Conservation (phyloP, 495 filamentous ascomycete genomes). For the Talaromyces nanjingensis region DNA sequence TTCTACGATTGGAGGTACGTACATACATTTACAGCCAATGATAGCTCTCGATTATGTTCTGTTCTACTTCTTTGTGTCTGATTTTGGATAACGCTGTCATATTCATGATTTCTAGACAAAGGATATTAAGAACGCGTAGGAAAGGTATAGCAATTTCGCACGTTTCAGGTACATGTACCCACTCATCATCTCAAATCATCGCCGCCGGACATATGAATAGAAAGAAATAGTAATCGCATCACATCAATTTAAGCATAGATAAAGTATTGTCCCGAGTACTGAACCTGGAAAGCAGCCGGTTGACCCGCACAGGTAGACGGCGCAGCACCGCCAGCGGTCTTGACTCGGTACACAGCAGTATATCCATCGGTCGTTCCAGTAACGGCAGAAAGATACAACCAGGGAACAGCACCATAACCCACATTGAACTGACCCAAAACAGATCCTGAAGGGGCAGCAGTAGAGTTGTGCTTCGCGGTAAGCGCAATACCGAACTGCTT, state of each 20-base stretch:
- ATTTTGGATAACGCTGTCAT: neutral
- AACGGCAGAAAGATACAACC: constrained; percentile 42
- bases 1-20: neutral
- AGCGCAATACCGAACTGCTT: constrained; percentile 54
- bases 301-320: constrained; percentile 68
- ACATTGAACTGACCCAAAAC: constrained; percentile 41
- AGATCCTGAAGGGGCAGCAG: constrained; percentile 53
- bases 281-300: constrained; percentile 54
- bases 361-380: constrained; percentile 51
- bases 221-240: neutral
- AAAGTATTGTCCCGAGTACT: constrained; percentile 78
- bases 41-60: neutral
- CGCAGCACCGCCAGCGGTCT: constrained; percentile 76
- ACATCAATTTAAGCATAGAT: constrained; percentile 26
- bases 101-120: neutral
- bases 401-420: constrained; percentile 54
- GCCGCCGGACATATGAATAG: neutral
- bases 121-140: neutral
- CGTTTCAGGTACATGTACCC: neutral
- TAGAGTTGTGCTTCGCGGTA: constrained; percentile 48
- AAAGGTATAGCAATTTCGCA: neutral
- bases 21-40: neutral
- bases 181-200: neutral
- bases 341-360: constrained; percentile 74
- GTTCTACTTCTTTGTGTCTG: neutral